These are phyloP conservation scores for Lipomyces yamadae DNA, from an alignment of 805 yeast genomes.

Conservation along the genomic window DNA sequence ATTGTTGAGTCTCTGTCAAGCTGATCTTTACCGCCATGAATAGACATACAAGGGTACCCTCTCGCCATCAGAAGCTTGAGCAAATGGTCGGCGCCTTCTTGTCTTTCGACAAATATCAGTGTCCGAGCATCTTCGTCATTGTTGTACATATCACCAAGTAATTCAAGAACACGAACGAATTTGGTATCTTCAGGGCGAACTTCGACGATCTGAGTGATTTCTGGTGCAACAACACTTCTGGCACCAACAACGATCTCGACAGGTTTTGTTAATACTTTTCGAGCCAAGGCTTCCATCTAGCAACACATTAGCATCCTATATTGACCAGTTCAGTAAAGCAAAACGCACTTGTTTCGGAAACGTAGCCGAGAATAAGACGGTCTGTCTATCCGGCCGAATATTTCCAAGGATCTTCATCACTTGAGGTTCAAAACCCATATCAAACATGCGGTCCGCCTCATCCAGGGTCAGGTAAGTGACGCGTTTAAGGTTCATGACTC, in stretches of 20 bases:
- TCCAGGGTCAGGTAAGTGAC: conserved; percentile 87
- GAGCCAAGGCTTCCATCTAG: conserved; percentile 76
- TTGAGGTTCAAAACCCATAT: conserved; percentile 96
- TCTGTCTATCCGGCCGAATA: conserved; percentile 83
- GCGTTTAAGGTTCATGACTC: conserved; percentile 67
- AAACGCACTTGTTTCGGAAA: conserved; percentile 57
- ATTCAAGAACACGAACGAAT: conserved; percentile 57
- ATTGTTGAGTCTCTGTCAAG: conserved; percentile 78
- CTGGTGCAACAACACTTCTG: conserved; percentile 77
- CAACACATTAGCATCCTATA: conserved; percentile 36
- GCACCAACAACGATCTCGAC: conserved; percentile 81
- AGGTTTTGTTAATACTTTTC: conserved; percentile 64
- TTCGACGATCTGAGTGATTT: conserved; percentile 73
- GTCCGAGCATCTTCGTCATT: conserved; percentile 50
- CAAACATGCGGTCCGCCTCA: conserved; percentile 97
- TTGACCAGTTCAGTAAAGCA: not conserved
- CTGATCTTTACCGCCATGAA: conserved; percentile 94
- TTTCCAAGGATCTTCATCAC: conserved; percentile 77
- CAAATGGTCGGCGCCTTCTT: conserved; percentile 79
- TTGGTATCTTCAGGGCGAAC: conserved; percentile 62
- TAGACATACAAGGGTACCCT: conserved; percentile 64
- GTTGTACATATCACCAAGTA: conserved; percentile 55
- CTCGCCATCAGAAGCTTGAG: conserved; percentile 57
- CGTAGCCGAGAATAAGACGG: conserved; percentile 91
- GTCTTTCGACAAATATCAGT: conserved; percentile 85